Conservation (phyloP, 1,139 yeast species). For the Taphrina deformans region DNA sequence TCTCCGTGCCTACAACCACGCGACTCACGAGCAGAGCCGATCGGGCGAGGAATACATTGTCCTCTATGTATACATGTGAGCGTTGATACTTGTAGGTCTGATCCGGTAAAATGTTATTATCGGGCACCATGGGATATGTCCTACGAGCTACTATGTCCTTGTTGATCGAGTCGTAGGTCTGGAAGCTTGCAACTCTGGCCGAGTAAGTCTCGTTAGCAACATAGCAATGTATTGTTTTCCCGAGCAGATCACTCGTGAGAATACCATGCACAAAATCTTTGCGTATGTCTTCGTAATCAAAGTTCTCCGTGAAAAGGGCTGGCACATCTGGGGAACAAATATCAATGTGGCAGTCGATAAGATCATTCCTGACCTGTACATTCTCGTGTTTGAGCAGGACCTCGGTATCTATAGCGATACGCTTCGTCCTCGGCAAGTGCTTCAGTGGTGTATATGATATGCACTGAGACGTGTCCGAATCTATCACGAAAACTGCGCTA, state of each 20-base stretch:
- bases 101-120: constrained; percentile 67
- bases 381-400: constrained; percentile 71
- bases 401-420: constrained; percentile 78
- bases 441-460: constrained; percentile 66
- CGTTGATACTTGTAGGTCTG: constrained; percentile 77
- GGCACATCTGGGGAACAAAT: constrained; percentile 95
- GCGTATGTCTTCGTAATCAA: constrained; percentile 85
- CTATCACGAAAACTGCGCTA: constrained; percentile 82
- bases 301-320: constrained; percentile 90
- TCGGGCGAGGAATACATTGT: constrained; percentile 80
- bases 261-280: constrained; percentile 89
- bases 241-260: constrained; percentile 81
- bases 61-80: constrained; percentile 80
- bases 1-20: constrained; percentile 62
- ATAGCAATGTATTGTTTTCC: constrained; percentile 87
- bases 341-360: constrained; percentile 94
- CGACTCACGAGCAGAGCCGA: constrained; percentile 84
- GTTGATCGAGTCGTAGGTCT: constrained; percentile 81
- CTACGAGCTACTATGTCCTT: constrained; percentile 88
- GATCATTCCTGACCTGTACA: constrained; percentile 78
- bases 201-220: constrained; percentile 76
- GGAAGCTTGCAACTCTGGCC: constrained; percentile 90
- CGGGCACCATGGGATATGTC: constrained; percentile 90
- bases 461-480: constrained; percentile 70
- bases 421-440: constrained; percentile 35